Conservation (phyloP, 2,329 filamentous ascomycete species). For the Byssoonygena ceratinophila region DNA sequence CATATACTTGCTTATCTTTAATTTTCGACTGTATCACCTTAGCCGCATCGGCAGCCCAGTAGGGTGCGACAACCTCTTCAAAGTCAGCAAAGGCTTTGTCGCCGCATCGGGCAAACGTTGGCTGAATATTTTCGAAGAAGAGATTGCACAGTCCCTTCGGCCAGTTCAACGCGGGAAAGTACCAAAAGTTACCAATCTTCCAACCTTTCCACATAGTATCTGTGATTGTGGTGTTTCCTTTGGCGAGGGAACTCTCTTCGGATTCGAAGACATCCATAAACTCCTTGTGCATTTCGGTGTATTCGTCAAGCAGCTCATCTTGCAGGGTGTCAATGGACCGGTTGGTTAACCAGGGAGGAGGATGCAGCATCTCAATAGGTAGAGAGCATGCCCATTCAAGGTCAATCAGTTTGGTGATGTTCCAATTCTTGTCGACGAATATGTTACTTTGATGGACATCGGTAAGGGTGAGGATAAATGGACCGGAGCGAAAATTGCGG, state of each 20-base stretch:
- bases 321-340: conserved; percentile 16
- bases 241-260: background rate
- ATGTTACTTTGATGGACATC: conserved; percentile 1
- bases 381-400: conserved; percentile 27
- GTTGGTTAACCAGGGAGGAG: conserved; percentile 23
- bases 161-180: conserved; percentile 20
- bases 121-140: conserved; percentile 20
- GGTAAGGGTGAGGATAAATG: conserved; percentile 25
- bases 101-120: conserved; percentile 13
- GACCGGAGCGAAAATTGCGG: conserved; percentile 22
- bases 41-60: background rate
- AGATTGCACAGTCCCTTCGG: conserved; percentile 22
- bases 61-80: background rate
- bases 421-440: conserved; percentile 23
- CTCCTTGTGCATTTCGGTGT: background rate
- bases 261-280: conserved; percentile 5
- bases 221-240: background rate
- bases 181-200: conserved; percentile 22
- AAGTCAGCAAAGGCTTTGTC: background rate
- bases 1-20: background rate
- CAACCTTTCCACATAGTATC: conserved; percentile 16
- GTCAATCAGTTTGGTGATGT: conserved; percentile 27
- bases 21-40: background rate
- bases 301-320: background rate
- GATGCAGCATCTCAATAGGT: conserved; percentile 23